Base-by-base conservation (phyloP, 306 rosid genomes). In the Mimosa pudica region DNA sequence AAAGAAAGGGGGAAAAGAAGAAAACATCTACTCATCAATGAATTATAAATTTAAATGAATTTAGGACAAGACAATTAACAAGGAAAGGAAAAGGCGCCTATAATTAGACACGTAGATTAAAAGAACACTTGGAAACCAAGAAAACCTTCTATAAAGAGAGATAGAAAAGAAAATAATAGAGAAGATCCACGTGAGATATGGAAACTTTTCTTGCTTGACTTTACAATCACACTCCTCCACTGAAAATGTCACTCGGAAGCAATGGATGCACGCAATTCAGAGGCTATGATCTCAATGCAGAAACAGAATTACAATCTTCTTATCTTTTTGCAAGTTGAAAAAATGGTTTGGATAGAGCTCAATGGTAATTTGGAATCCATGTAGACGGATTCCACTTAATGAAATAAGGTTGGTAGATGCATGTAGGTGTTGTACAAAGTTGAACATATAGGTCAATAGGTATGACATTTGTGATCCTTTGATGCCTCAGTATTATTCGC, bases 181-280 rank as follows among this genome's bases (percentile, higher is more conserved):
- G 33, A 74, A 70, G 38, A 65, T 52, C 49, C 72, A 24, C 70
- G 47, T 61, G 41, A 24, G 71, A 46, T 65, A 46, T 35, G 75
- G 72, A 79, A 79, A 16, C 66, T 73, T 76, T 76, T 73, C 72
- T 44, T 46, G 36, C 76, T 42, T 41, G 71, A 73, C 71, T 78
- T 80, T 63, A 51, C 52, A 36, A 14, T 5, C 70, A 73, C 30
- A 4, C 61, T 47, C 20, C 45, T n/a, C 61, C 73, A 52, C n/a
- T 68, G 42, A 48, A 57, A 46, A 74, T 41, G 5, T 57, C 49
- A 55, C n/a, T 20, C 35, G 44, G 60, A 42, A 81, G 47, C 24
- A 81, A 75, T 72, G 13, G 55, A 68, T 12, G 38, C 67, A 36
- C 54, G 12, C 12, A 48, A 71, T 30, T 47, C 7, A 30, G 65